phyloP scores from a whole-genome alignment of 305 asterid species.

The Solanum aculeatissimum region DNA sequence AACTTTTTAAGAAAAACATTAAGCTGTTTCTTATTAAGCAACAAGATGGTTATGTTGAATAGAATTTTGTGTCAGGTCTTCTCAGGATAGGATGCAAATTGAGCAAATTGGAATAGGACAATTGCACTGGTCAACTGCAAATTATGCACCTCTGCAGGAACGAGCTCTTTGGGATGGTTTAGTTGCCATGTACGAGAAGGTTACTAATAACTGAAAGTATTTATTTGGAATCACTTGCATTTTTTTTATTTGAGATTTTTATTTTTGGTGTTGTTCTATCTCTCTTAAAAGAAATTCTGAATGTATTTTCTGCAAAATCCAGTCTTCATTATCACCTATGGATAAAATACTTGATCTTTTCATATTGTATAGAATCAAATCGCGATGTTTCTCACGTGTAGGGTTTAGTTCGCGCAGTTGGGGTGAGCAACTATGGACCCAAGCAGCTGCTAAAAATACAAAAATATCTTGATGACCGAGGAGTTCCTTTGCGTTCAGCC shows the following conservation, averaged over 20 bases:
- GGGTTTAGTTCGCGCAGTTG: conserved; percentile 90
- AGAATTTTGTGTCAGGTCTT: conserved; percentile 40
- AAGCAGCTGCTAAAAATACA: conserved; percentile 72
- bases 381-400: conserved; percentile 2
- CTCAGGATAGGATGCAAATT: conserved; percentile 60
- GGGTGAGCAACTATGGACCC: conserved; percentile 95
- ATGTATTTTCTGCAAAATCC: neutral
- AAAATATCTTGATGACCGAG: conserved; percentile 63
- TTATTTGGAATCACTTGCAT: neutral
- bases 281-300: neutral
- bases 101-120: conserved; percentile 85
- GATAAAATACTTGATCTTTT: neutral
- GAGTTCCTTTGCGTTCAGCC: conserved; percentile 80
- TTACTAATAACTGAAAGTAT: conserved; percentile 17
- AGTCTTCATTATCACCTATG: too few relatives aligned
- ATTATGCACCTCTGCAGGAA: conserved; percentile 86
- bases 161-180: conserved; percentile 96
- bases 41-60: neutral
- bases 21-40: neutral
- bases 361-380: neutral
- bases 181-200: conserved; percentile 97
- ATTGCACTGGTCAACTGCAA: conserved; percentile 90
- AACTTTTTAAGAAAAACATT: neutral
- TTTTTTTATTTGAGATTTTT: neutral
- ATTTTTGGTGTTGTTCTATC: neutral